Evolutionary conservation across 441 rosid species (phyloP).

Genomic region (Pelargonium australe): DNA sequence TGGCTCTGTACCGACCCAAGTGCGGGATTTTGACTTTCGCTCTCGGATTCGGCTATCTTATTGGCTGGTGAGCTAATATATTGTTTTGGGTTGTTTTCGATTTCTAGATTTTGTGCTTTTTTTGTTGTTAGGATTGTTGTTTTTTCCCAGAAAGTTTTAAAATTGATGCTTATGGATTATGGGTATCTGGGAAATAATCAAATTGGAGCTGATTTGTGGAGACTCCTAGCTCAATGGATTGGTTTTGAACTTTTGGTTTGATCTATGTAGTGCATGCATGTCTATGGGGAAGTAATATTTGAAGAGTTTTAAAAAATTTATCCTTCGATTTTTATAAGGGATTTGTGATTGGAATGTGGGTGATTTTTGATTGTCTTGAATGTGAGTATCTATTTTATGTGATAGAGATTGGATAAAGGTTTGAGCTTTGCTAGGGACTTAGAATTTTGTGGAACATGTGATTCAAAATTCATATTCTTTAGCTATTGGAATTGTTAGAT

Average conservation of each 20-base stretch:
- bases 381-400: too few species aligned
- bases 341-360: neutral
- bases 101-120: too few species aligned
- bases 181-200: neutral
- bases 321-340: neutral
- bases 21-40: slow-evolving; percentile 70
- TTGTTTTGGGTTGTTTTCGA: neutral
- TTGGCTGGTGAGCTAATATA: slow-evolving; percentile 59
- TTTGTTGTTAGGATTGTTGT: too few species aligned
- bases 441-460: too few species aligned
- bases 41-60: slow-evolving; percentile 75
- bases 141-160: neutral
- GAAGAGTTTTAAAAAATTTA: neutral
- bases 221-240: neutral
- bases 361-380: neutral
- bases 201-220: neutral
- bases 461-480: too few species aligned
- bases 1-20: slow-evolving; percentile 57
- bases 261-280: neutral
- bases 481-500: too few species aligned
- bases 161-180: neutral
- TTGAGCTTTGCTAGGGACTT: too few species aligned
- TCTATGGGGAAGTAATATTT: too few species aligned
- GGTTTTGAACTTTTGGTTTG: neutral
- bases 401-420: too few species aligned